Base-by-base conservation (phyloP, 192 early-diverging fungal genomes). In the Coemansia sp. region DNA sequence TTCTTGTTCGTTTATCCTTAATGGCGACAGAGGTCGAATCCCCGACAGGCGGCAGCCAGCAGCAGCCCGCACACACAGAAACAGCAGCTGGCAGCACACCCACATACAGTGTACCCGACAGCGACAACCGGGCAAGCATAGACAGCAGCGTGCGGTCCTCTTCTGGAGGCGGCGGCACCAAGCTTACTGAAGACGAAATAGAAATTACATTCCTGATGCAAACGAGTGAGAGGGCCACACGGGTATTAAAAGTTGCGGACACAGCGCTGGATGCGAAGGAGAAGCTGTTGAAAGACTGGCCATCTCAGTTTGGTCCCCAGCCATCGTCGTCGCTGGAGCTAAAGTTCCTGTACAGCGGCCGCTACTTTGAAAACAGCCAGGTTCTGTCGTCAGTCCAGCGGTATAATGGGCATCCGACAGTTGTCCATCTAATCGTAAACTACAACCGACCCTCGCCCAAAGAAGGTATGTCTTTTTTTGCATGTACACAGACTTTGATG, bases 301-400 rank as follows among this genome's bases (percentile, higher is more conserved):
- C 77, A 7, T 46, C 67, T 10, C 61, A 80, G 53, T 65, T 80
- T 60, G 72, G 67, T n/a, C 21, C 49, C 40, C 66, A 71, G 53
- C 77, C 77, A 12, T 33, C 64, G 30, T 58, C 68, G 12, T 23
- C 59, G 25, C 61, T 63, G 37, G 68, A 80, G 31, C 58, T 80
- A 48, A 73, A 70, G 59, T 55, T 80, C 57, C 64, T 80, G 18
- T 80, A 80, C 42, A 33, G 48, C 21, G 77, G 77, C 18, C 72
- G 67, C 39, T 74, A 66, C 57, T 61, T 80, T n/a, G 72, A 80
- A 21, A 73, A 80, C 62, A 66, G 56, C 58, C 51, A 59, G 58
- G 28, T 59, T 35, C 46, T 64, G 68, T 59, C 58, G 61, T 49
- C 45, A 29, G 67, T 69, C 26, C 52, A 69, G 37, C 67, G 67